Conservation (phyloP, 75 land plant species). For the Selaginella moellendorffii region DNA sequence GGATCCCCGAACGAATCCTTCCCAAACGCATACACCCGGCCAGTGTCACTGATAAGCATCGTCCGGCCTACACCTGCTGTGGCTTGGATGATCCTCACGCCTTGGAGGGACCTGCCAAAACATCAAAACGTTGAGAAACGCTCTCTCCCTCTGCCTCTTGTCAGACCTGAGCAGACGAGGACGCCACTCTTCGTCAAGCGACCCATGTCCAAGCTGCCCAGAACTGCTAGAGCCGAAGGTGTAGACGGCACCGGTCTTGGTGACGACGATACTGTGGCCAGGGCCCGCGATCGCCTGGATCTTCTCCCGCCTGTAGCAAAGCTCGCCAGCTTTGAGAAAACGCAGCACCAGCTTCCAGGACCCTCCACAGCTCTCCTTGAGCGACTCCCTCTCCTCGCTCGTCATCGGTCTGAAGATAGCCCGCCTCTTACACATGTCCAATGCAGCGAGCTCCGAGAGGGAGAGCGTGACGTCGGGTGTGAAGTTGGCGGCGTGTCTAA, state of each 20-base stretch:
- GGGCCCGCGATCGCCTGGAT: conserved; percentile 83
- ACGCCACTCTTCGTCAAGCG: conserved; percentile 51
- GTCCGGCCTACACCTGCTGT: conserved; percentile 64
- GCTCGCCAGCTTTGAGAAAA: conserved; percentile 62
- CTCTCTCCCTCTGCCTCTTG: no score
- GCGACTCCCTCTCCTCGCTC: conserved; percentile 28
- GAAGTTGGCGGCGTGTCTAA: conserved; percentile 66
- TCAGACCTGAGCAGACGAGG: conserved; percentile 62
- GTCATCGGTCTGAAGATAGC: conserved; percentile 62
- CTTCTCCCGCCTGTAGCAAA: conserved; percentile 49
- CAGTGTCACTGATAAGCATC: conserved; percentile 75
- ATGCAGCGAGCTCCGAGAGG: conserved; percentile 71
- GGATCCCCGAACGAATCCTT: conserved; percentile 84
- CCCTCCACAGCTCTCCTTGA: conserved; percentile 63
- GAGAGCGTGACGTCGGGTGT: conserved; percentile 52
- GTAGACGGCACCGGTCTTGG: conserved; percentile 46
- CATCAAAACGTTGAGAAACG: no score
- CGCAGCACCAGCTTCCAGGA: conserved; percentile 74
- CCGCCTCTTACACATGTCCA: conserved; percentile 68
- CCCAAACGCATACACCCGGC: conserved; percentile 72
- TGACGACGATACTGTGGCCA: conserved; percentile 77
- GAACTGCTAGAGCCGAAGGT: conserved; percentile 69
- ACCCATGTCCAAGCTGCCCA: conserved; percentile 83
- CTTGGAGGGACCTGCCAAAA: conserved; percentile 53
- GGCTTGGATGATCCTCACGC: conserved; percentile 67